These are phyloP conservation scores for Saxophila tyrrhenica DNA, from an alignment of 495 filamentous ascomycete species.

Conservation along the genomic window DNA sequence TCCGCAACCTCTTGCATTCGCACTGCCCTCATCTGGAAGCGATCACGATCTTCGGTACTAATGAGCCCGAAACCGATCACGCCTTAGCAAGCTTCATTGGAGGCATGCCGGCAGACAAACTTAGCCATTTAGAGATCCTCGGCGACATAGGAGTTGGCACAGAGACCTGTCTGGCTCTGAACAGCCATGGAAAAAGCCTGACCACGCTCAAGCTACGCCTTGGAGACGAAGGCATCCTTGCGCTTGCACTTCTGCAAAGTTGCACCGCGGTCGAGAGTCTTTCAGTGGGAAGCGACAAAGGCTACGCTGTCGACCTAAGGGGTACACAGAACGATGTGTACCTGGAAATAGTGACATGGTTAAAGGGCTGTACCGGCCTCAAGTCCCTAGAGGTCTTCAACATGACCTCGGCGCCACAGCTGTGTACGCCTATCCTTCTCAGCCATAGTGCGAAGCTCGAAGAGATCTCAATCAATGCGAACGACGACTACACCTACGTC, in stretches of 20 bases:
- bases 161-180: conserved; percentile 48
- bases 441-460: conserved; percentile 39
- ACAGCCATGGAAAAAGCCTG: conserved; percentile 45
- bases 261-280: conserved; percentile 45
- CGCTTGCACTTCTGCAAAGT: conserved; percentile 37
- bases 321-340: conserved; percentile 38
- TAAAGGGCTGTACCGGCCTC: conserved; percentile 45
- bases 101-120: conserved; percentile 43
- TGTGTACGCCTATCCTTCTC: conserved; percentile 45
- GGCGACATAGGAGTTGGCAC: conserved; percentile 39
- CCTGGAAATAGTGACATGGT: conserved; percentile 41
- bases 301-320: conserved; percentile 30
- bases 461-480: conserved; percentile 35
- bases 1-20: conserved; percentile 38
- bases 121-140: conserved; percentile 49
- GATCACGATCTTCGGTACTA: conserved; percentile 44
- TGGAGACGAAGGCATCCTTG: conserved; percentile 34
- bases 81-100: conserved; percentile 48
- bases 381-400: conserved; percentile 38
- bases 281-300: conserved; percentile 33
- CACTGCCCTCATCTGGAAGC: conserved; percentile 52
- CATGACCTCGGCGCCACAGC: conserved; percentile 38
- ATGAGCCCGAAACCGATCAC: conserved; percentile 34
- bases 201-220: conserved; percentile 46
- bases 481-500: conserved; percentile 28